A percentile compares a stretch with the other conserved stretches of the same genome.
Evolutionary conservation across 225 moss, liverwort and hornwort species (phyloP).

Genomic region (Polytrichum formosum): DNA sequence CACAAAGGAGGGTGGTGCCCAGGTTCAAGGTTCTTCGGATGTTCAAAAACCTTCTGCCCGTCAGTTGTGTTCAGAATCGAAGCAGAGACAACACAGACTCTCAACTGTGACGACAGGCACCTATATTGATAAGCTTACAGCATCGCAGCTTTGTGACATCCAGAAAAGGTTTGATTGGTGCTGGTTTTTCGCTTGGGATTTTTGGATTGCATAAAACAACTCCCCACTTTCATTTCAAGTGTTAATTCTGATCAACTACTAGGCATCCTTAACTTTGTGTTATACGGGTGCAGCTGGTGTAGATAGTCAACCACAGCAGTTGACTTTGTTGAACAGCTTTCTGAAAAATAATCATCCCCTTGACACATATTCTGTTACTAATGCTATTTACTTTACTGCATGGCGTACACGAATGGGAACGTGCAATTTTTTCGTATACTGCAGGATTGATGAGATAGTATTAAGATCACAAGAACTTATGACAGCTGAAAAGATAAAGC

Average conservation of each 20-base stretch:
- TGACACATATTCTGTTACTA: too few species aligned
- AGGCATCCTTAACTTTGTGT: too few species aligned
- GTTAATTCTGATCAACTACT: neutral
- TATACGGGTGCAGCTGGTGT: too few species aligned
- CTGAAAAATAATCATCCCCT: too few species aligned
- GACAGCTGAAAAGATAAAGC: constrained; percentile 32
- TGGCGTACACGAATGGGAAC: too few species aligned
- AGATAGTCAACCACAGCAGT: too few species aligned
- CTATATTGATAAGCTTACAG: constrained; percentile 5
- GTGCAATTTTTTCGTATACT: neutral
- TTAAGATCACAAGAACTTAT: constrained; percentile 24
- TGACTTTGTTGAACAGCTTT: too few species aligned
- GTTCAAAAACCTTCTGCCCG: neutral
- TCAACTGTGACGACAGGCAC: neutral
- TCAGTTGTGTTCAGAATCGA: neutral
- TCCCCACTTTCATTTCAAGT: neutral
- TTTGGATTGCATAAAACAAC: too few species aligned
- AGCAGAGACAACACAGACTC: neutral
- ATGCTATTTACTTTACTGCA: too few species aligned
- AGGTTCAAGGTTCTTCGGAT: constrained; percentile 4
- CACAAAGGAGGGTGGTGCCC: neutral
- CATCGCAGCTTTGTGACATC: constrained; percentile 25
- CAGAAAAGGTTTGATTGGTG: constrained; percentile 28
- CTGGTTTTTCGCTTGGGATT: too few species aligned
- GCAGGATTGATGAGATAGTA: constrained; percentile 38